Evolutionary conservation across 345 rosid genomes (phyloP), one percentile per base, ranked within the genome.

Genomic region (Melastoma malabathricum): DNA sequence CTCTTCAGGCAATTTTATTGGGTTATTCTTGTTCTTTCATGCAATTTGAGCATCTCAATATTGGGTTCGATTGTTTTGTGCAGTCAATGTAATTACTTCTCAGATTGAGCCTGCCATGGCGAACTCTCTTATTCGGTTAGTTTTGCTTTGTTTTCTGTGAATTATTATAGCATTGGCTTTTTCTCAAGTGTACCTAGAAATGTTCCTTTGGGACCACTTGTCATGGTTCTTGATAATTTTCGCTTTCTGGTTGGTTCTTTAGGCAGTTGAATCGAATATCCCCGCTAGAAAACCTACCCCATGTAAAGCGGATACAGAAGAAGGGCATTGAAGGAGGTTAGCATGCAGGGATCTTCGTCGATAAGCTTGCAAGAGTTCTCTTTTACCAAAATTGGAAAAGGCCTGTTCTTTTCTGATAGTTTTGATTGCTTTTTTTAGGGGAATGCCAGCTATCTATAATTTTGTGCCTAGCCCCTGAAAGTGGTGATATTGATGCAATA

Each of bases 251-350:
- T 3, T 68, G 43, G 50, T 53, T 38, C 64, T 43, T 3, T 50
- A 85, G 96, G 78, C 76, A 75, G 47, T 68, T 85, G 49, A 71
- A 81, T 59, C 81, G 78, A 75, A 44, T 77, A 51, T 70, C 79
- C 10, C 93, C 89, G 17, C 48, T 85, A 19, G 85, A 83, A 66
- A 64, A 81, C 67, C 73, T 78, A 45, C 82, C 79, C 20, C 97
- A 89, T 56, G 77, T 83, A 44, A 89, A 85, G 77, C 77, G 89
- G 57, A 70, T 85, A 55, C 80, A 68, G 27, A 80, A 74, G 71
- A 73, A 67, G 58, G 43, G 59, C 47, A 57, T 69, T 9, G 75
- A 72, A 48, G 71, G 65, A 59, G 81, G 84, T 77, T n/a, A n/a
- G 57, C 29, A 55, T 29, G 2, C 1, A 13, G 19, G 0, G 18